Conservation (phyloP, 1,139 yeast species). For the Kodamaea ohmeri region DNA sequence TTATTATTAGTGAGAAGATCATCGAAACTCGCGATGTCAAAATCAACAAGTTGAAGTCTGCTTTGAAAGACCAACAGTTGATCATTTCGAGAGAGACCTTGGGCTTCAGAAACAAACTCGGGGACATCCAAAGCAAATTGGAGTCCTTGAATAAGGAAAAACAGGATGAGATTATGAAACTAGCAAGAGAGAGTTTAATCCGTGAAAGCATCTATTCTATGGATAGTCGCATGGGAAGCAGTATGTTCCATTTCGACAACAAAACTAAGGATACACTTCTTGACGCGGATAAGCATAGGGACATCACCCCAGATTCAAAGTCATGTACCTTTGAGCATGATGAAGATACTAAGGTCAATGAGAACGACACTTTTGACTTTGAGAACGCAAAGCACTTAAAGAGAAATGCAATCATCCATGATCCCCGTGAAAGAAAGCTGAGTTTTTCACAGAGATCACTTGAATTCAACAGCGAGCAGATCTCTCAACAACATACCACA, state of each 20-base stretch:
- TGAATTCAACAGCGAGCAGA: too few species aligned
- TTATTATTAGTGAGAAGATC: conserved; percentile 53
- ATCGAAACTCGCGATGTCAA: conserved; percentile 60
- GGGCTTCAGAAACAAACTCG: conserved; percentile 53
- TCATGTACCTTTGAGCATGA: conserved; percentile 8
- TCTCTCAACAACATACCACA: too few species aligned
- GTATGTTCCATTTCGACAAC: conserved; percentile 18
- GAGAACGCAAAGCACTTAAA: not conserved
- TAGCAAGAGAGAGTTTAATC: conserved; percentile 17
- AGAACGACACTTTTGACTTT: not conserved
- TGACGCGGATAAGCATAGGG: conserved; percentile 13
- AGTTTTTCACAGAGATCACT: too few species aligned
- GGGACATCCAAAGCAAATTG: conserved; percentile 42
- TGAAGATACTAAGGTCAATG: conserved; percentile 9
- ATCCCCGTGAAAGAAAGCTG: not conserved
- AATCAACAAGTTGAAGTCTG: conserved; percentile 52
- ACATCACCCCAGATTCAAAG: conserved; percentile 4
- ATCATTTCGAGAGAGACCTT: conserved; percentile 49
- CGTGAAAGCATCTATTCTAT: conserved; percentile 19
- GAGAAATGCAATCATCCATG: not conserved
- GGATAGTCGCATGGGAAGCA: conserved; percentile 16
- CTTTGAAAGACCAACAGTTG: conserved; percentile 51
- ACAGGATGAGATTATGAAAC: conserved; percentile 18
- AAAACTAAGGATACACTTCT: conserved; percentile 16
- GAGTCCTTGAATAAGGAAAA: conserved; percentile 19